These are phyloP conservation scores for Adansonia madagascariensis DNA, from an alignment of 441 rosid genomes.

Conservation along the genomic window DNA sequence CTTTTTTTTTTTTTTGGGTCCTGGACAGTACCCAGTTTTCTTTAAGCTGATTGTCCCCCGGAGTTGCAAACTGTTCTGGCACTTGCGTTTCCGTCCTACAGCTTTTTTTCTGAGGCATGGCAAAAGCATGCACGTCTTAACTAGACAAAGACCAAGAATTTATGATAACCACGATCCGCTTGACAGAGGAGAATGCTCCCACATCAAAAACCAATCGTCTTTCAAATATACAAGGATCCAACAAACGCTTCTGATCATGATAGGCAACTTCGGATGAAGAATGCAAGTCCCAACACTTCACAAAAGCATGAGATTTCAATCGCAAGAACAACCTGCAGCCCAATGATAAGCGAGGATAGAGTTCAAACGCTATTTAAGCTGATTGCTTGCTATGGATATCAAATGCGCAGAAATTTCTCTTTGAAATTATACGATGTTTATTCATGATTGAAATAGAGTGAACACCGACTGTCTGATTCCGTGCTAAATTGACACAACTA, in stretches of 20 bases:
- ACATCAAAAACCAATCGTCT: slow-evolving; percentile 31
- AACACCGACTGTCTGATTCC: not conserved
- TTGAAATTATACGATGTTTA: not conserved
- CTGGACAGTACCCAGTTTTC: slow-evolving; percentile 24
- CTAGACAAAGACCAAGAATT: slow-evolving; percentile 39
- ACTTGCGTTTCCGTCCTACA: slow-evolving; percentile 31
- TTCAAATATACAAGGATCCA: slow-evolving; percentile 44
- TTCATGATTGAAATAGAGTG: not conserved
- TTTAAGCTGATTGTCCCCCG: slow-evolving; percentile 25
- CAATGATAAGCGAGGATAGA: slow-evolving; percentile 16
- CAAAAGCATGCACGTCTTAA: slow-evolving; percentile 33
- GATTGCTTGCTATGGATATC: not conserved
- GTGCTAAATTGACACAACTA: not conserved
- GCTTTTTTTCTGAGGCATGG: slow-evolving; percentile 20
- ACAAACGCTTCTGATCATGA: slow-evolving; percentile 24
- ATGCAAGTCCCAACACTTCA: slow-evolving; percentile 28
- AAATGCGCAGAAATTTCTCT: not conserved
- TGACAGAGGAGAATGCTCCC: slow-evolving; percentile 31
- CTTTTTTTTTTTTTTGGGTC: slow-evolving; percentile 25
- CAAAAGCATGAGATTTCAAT: slow-evolving; percentile 32
- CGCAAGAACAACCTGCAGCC: slow-evolving; percentile 41
- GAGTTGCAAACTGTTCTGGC: slow-evolving; percentile 30
- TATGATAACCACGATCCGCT: slow-evolving; percentile 32
- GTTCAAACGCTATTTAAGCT: slow-evolving; percentile 13
- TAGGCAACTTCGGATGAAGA: slow-evolving; percentile 30